Conservation (phyloP, 2,329 filamentous ascomycete species). For the Penicillium verrucosum region DNA sequence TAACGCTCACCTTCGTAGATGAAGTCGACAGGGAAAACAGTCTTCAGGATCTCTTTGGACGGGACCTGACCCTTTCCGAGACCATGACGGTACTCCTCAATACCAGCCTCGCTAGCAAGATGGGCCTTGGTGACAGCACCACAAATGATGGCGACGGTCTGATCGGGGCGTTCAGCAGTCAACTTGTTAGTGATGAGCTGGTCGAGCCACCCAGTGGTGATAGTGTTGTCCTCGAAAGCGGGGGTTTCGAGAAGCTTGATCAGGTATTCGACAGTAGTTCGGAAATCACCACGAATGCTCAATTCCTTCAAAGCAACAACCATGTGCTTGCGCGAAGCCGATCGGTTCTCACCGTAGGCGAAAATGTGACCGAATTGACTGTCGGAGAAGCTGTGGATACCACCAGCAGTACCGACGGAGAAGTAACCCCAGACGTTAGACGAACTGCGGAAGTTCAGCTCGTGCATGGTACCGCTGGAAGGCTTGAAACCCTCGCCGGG, state of each 20-base stretch:
- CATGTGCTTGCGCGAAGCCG: conserved; percentile 97
- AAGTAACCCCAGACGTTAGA: conserved; percentile 99
- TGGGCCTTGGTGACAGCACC: conserved; percentile 95
- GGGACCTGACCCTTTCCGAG: conserved; percentile 97
- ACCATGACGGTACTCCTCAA: conserved; percentile 80
- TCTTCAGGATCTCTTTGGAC: conserved; percentile 94
- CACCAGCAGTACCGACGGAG: conserved; percentile 92
- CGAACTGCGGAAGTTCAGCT: conserved; percentile 96
- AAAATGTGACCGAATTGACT: conserved; percentile 99
- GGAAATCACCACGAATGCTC: conserved; percentile 98
- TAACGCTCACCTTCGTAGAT: conserved; percentile 96
- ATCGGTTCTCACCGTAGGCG: conserved; percentile 95
- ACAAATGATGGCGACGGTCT: conserved; percentile 89
- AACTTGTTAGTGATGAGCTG: conserved; percentile 97
- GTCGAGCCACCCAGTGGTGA: conserved; percentile 97
- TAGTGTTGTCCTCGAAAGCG: conserved; percentile 98
- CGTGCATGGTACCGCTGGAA: conserved; percentile 97
- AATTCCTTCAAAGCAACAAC: conserved; percentile 96
- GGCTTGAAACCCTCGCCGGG: conserved; percentile 99
- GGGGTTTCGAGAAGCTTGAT: conserved; percentile 98
- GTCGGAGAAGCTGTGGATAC: conserved; percentile 99
- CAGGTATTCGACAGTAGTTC: conserved; percentile 96
- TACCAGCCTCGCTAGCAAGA: conserved; percentile 84
- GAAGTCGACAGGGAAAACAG: conserved; percentile 95
- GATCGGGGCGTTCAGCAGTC: conserved; percentile 91